These are phyloP conservation scores for Aeminium ludgeri DNA, from an alignment of 495 filamentous ascomycete genomes.

Conservation along the genomic window DNA sequence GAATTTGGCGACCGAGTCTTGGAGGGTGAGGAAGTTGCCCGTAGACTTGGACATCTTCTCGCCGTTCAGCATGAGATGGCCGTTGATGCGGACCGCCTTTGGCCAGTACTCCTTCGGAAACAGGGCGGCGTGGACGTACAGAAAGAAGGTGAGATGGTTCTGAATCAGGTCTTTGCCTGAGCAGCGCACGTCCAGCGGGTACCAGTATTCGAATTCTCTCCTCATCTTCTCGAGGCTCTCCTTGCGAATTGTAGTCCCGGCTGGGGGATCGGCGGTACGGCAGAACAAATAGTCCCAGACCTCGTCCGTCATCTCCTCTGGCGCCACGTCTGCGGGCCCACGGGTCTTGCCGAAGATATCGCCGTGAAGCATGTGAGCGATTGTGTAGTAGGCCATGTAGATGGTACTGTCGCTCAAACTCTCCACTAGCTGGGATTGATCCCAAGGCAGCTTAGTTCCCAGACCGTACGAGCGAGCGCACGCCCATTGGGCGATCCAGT, in stretches of 20 bases:
- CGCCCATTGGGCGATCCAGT: slow-evolving; percentile 92
- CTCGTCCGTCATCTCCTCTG: slow-evolving; percentile 87
- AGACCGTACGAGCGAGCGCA: slow-evolving; percentile 84
- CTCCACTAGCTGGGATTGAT: slow-evolving; percentile 67
- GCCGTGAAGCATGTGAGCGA: slow-evolving; percentile 70
- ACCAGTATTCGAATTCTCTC: slow-evolving; percentile 91
- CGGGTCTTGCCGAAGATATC: slow-evolving; percentile 61
- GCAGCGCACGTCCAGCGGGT: slow-evolving; percentile 72
- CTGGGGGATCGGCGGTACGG: slow-evolving; percentile 37
- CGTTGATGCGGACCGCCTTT: slow-evolving; percentile 64
- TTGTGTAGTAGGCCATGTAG: slow-evolving; percentile 95
- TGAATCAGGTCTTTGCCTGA: slow-evolving; percentile 35
- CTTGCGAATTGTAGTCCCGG: slow-evolving; percentile 49
- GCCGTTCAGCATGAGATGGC: slow-evolving; percentile 83
- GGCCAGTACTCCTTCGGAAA: slow-evolving; percentile 83
- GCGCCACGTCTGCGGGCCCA: slow-evolving; percentile 47
- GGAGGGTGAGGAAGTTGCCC: slow-evolving; percentile 87
- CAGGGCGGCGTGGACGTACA: slow-evolving; percentile 86
- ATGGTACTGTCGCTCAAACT: slow-evolving; percentile 76
- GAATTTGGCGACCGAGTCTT: slow-evolving; percentile 75
- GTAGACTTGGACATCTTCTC: slow-evolving; percentile 96
- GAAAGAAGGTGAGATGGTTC: slow-evolving; percentile 79
- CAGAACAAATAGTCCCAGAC: slow-evolving; percentile 92
- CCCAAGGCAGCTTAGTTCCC: slow-evolving; percentile 93
- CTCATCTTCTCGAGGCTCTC: slow-evolving; percentile 59